A percentile compares a stretch with the other conserved stretches of the same genome.
Evolutionary conservation across 2,329 filamentous ascomycete genomes (phyloP).

Genomic region (Diplodia mutila): DNA sequence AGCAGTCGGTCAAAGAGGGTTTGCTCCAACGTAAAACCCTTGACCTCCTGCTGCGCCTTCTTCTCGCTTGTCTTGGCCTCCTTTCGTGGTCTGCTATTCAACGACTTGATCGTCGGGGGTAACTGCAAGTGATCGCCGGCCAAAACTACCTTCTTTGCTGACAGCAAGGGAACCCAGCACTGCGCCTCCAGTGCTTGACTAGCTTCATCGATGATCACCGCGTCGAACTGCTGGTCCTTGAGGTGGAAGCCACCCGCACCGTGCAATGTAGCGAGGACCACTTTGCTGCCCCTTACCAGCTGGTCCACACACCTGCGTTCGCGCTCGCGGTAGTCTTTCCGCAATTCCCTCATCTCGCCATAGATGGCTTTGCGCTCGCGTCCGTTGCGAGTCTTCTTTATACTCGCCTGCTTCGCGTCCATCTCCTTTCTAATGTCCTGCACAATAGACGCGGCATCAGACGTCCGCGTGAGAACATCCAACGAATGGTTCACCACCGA

Average conservation of each 20-base stretch:
- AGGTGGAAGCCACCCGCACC: constrained; percentile 87
- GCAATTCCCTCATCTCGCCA: constrained; percentile 77
- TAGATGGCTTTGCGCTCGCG: constrained; percentile 82
- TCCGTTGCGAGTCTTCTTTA: constrained; percentile 83
- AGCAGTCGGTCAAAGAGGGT: constrained; percentile 92
- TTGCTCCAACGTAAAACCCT: constrained; percentile 71
- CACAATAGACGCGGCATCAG: constrained; percentile 86
- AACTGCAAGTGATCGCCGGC: constrained; percentile 94
- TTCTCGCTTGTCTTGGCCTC: constrained; percentile 34
- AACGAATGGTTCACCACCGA: constrained; percentile 88
- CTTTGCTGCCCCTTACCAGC: constrained; percentile 76
- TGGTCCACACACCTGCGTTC: constrained; percentile 80
- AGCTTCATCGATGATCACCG: constrained; percentile 94
- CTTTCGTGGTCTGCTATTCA: constrained; percentile 47
- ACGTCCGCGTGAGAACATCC: constrained; percentile 87
- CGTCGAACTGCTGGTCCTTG: constrained; percentile 80
- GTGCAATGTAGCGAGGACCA: constrained; percentile 90
- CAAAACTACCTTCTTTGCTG: constrained; percentile 79
- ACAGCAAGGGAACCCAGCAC: constrained; percentile 89
- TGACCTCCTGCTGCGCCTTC: constrained; percentile 50
- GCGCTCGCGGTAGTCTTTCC: constrained; percentile 85
- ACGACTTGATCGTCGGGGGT: constrained; percentile 89
- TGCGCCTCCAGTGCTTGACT: constrained; percentile 95
- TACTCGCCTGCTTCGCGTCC: constrained; percentile 85
- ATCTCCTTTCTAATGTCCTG: constrained; percentile 90